These are phyloP conservation scores for Nakaseomyces sp. DNA, from an alignment of 1,139 yeast genomes.

Conservation along the genomic window DNA sequence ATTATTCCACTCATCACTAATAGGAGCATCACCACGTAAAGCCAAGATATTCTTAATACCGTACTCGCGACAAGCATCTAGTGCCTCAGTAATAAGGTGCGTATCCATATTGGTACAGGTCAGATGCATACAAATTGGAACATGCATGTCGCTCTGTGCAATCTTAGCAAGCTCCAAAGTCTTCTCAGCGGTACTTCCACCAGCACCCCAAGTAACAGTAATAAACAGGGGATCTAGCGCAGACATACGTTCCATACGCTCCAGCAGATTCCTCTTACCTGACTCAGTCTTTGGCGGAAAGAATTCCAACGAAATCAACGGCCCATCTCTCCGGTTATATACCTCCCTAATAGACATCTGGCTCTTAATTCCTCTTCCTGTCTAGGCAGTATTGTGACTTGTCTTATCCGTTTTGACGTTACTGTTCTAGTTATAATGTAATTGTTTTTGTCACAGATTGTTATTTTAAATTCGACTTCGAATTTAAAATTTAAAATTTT, in stretches of 20 bases:
- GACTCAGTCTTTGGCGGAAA: conserved; percentile 94
- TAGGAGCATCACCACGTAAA: conserved; percentile 91
- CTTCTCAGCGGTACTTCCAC: conserved; percentile 86
- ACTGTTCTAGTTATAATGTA: no score
- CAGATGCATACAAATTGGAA: conserved; percentile 86
- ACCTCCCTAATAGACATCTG: conserved; percentile 46
- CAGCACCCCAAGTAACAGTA: conserved; percentile 98
- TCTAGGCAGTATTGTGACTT: no score
- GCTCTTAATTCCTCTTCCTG: no score
- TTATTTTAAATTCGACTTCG: no score
- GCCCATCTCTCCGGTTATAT: conserved; percentile 39
- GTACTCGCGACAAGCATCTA: conserved; percentile 55
- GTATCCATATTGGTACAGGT: conserved; percentile 92
- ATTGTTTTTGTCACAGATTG: no score
- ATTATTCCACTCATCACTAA: conserved; percentile 41
- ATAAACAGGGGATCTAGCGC: conserved; percentile 81
- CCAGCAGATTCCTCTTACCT: conserved; percentile 74
- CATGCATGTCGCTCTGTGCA: conserved; percentile 64
- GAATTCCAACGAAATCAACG: conserved; percentile 84
- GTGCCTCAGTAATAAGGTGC: conserved; percentile 67
- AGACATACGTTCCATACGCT: conserved; percentile 77
- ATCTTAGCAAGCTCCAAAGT: conserved; percentile 75
- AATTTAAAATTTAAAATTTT: no score
- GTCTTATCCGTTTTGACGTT: no score
- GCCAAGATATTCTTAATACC: conserved; percentile 89